These are phyloP conservation scores for Fusarium transvaalense DNA, from an alignment of 2,329 filamentous ascomycete species.

Conservation along the genomic window DNA sequence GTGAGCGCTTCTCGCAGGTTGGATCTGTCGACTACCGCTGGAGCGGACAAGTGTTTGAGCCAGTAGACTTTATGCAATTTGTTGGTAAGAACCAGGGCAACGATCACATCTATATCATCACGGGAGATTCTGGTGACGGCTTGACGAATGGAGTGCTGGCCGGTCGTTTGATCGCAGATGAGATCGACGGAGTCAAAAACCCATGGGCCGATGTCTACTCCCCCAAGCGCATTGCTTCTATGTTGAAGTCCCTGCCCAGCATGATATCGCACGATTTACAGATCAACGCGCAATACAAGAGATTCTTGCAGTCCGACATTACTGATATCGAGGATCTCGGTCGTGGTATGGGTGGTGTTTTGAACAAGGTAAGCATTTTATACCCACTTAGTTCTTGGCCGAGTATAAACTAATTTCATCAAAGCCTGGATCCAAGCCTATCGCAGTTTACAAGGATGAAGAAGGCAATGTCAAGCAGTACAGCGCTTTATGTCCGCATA, in stretches of 20 bases:
- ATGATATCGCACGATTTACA: constrained; percentile 66
- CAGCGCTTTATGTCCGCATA: constrained; percentile 67
- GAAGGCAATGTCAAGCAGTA: constrained; percentile 63
- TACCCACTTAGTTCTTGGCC: accelerated
- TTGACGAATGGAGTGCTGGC: constrained; percentile 68
- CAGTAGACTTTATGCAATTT: constrained; percentile 66
- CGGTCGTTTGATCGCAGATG: constrained; percentile 64
- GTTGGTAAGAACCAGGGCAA: constrained; percentile 67
- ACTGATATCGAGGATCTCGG: constrained; percentile 67
- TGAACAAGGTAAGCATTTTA: constrained; percentile 56
- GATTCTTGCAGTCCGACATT: constrained; percentile 66
- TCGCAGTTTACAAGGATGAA: constrained; percentile 69
- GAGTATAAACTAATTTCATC: background rate
- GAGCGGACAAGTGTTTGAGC: constrained; percentile 70
- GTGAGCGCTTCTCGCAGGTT: constrained; percentile 64
- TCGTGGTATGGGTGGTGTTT: constrained; percentile 62
- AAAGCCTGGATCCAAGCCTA: constrained; percentile 53
- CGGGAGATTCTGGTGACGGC: constrained; percentile 69
- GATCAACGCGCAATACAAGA: constrained; percentile 69
- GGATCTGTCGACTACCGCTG: constrained; percentile 66
- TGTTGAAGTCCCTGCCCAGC: constrained; percentile 58
- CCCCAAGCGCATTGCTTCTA: constrained; percentile 60
- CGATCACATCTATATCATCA: constrained; percentile 65
- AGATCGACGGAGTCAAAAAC: constrained; percentile 64
- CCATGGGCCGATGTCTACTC: constrained; percentile 64